Base-by-base conservation (phyloP, 352 stramenopile species). In the Pythium scleroteichum region DNA sequence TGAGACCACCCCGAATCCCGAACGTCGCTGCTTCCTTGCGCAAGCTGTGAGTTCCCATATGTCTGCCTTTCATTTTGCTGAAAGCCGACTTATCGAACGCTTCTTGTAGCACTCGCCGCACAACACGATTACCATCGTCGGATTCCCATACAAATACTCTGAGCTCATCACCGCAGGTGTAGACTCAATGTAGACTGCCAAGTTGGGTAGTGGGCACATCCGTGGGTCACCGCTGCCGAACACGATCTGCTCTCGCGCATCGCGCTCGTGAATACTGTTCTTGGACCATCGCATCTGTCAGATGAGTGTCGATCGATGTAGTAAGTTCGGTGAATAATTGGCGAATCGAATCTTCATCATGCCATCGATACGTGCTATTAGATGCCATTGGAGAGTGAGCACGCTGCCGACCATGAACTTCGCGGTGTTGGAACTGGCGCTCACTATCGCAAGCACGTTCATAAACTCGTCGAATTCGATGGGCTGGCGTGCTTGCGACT, bases 221-320 rank as follows among this genome's bases (percentile, higher is more conserved):
- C 39, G 40, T 3, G 64, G 64, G 44, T 68, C 64, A 53, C 56
- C 61, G 29, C 59, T 64, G 13, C 59, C 53, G 13, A 62, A n/a
- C 16, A 72, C 32, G 32, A 72, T 68, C 17, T 72, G 59, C 17
- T 68, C 65, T 17, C 59, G 54, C 6, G 58, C 53, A 19, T 72
- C 64, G 23, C 53, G 32, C 35, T 68, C 65, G 45, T 68, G 53
- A 6, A 29, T 40, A 19, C 61, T 65, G 39, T 68, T 68, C 35
- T 72, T 68, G 5, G 59, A 65, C 59, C 65, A 68, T 3, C 65
- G 48, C 32, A 65, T 54, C 22, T 62, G 60, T n/a, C 20, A 66
- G 5, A 69, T 16, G 13, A 69, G 48, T 5, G 54, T 68, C 3
- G 16, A 5, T 35, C 5, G 29, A 35, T 35, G 29, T 10, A 10